A percentile compares a stretch with the other conserved stretches of the same genome.
Evolutionary conservation across 495 filamentous ascomycete species (phyloP).

Genomic region (Daldinia caldariorum): DNA sequence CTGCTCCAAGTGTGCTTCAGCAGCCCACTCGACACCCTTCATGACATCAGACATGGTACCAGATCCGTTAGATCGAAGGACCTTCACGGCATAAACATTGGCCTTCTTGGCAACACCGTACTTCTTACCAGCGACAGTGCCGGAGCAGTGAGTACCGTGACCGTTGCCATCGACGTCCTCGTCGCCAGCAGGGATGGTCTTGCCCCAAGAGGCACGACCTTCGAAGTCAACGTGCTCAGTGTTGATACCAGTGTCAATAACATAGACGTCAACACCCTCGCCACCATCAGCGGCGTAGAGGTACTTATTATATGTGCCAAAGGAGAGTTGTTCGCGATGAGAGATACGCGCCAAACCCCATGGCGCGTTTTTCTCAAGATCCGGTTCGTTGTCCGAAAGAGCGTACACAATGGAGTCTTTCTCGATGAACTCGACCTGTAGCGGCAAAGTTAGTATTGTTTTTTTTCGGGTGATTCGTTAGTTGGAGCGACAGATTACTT

Average conservation of each 20-base stretch:
- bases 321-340: constrained; percentile 84
- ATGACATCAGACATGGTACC: constrained; percentile 99
- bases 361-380: constrained; percentile 86
- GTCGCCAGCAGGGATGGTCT: constrained; percentile 89
- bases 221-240: constrained; percentile 94
- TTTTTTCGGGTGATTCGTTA: constrained; percentile 10
- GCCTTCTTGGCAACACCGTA: constrained; percentile 99
- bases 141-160: constrained; percentile 99
- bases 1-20: constrained; percentile 76
- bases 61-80: constrained; percentile 95
- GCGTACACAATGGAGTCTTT: constrained; percentile 90
- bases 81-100: constrained; percentile 95
- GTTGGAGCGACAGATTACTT: constrained; percentile 53
- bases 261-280: constrained; percentile 98
- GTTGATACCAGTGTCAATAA: constrained; percentile 98
- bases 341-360: constrained; percentile 99
- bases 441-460: constrained; percentile 27
- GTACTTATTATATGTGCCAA: constrained; percentile 98
- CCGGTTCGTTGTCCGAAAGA: constrained; percentile 53
- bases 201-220: constrained; percentile 94
- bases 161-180: constrained; percentile 95
- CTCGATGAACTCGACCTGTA: constrained; percentile 95
- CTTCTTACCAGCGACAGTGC: constrained; percentile 96
- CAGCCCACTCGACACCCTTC: constrained; percentile 97
- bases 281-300: constrained; percentile 89